Base-by-base conservation (phyloP, 2,329 filamentous ascomycete species). In the Xylaria sp. region DNA sequence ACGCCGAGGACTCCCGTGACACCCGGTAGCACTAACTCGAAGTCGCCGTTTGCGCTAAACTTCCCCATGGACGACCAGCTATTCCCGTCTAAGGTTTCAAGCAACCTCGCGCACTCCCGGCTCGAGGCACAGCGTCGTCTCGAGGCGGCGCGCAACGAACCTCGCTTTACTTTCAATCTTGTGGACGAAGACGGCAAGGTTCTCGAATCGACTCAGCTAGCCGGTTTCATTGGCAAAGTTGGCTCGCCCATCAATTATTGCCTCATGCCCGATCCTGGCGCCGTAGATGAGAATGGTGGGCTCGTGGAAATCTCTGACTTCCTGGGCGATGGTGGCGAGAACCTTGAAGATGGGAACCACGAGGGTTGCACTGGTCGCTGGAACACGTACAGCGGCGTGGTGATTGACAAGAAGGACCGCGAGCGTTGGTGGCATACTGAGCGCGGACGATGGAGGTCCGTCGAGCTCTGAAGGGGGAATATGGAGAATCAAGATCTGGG, bases 121-220 rank as follows among this genome's bases (percentile, higher is more conserved):
- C 80, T 89, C 6, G 85, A 87, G 17, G 91, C 91, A 0, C 91
- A 94, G 75, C 79, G 83, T 0, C 84, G 91, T 0, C 84, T 92
- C 25, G 86, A 91, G 42, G 82, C 84, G 22, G 88, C 89, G 0
- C 81, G 84, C 79, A 80, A 27, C 73, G 53, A 79, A 1, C 87
- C 88, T 1, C 81, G 83, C 17, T 89, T 89, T 74, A 82, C 82
- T 7, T 82, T 93, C 39, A 84, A 87, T 11, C 83, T 93, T 1
- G 75, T 81, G 1, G 82, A 85, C 66, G 85, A 87, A 66, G 77
- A 83, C 15, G 87, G 87, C 0, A 76, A 78, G 1, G 71, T 87
- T 0, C 76, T 82, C 0, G 84, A 89, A 33, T 81, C 83, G 1
- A 86, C 85, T 57, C 83, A 82, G 3, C 78, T 92, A 20, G 88